Base-by-base conservation (phyloP, 2,329 filamentous ascomycete genomes). In the Diaporthe sp. region DNA sequence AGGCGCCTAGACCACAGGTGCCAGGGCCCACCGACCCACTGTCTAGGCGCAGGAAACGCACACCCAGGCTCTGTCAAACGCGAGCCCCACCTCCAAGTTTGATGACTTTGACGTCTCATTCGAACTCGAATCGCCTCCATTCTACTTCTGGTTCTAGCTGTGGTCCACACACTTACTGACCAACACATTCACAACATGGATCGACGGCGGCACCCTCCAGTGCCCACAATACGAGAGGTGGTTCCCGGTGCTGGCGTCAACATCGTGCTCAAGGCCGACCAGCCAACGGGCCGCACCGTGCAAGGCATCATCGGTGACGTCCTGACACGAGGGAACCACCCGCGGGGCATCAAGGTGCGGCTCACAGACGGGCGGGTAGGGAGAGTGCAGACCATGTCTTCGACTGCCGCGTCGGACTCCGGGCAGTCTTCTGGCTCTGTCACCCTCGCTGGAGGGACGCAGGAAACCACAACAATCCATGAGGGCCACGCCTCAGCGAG, bases 301-400 rank as follows among this genome's bases (percentile, higher is more conserved):
- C 86, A 87, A 60, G 94, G 94, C 34, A 83, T 87, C 7, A 91
- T 96, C 1, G 87, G 88, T 71, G 90, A 95, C 61, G 83, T 96
- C 0, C 86, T 96, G 65, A 96, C 94, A 2, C 87, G 90, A 1
- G 93, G 93, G 37, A 91, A 96, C 79, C 94, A 96, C 80, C 93
- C 93, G 3, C 89, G 93, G 13, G 94, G 94, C 49, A 94, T 96
- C 85, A 96, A 96, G 83, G 94, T 96, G 34, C 90, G 94, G 3
- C 86, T 96, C 8, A 84, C 86, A 1, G 93, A 94, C 82, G 94
- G 94, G 1, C 88, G 93, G 37, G 90, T 96, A 3, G 94, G 94
- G 2, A 86, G 94, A 22, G 94, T 96, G 39, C 94, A 96, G 83
- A 86, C 88, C 60, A 88, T 94, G 83, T 86, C 84, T 22, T 72